Percentiles rank a stretch among this genome's conserved stretches.
Evolutionary conservation across 306 rosid species (phyloP).

Genomic region (Rosa persica): DNA sequence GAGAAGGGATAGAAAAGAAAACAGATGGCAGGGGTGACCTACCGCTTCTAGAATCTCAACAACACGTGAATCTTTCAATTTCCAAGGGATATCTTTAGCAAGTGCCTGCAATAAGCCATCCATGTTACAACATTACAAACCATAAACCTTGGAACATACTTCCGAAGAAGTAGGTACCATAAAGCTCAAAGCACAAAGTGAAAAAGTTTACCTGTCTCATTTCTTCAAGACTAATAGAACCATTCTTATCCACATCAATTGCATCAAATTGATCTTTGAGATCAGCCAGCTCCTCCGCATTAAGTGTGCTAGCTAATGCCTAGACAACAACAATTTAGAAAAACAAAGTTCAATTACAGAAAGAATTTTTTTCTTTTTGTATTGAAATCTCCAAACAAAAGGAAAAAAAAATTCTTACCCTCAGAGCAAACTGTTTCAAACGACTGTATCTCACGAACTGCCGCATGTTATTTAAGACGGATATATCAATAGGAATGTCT

Average conservation of each 20-base stretch:
- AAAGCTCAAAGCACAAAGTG: conserved; percentile 10
- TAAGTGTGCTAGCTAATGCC: conserved; percentile 97
- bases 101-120: conserved; percentile 73
- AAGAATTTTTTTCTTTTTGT: conserved; percentile 18
- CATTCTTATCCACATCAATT: conserved; percentile 95
- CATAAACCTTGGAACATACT: neutral
- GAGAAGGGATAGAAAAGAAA: neutral
- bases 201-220: conserved; percentile 78
- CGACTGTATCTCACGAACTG: conserved; percentile 91
- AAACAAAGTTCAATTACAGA: conserved; percentile 14
- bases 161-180: neutral
- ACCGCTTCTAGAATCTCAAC: conserved; percentile 93
- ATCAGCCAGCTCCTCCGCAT: conserved; percentile 81
- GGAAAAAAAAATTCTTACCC: conserved; percentile 46
- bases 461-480: conserved; percentile 89
- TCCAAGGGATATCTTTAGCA: conserved; percentile 98
- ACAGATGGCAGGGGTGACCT: conserved; percentile 25
- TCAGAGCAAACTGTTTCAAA: conserved; percentile 92
- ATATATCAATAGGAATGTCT: conserved; percentile 94
- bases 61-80: conserved; percentile 88
- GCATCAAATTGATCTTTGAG: conserved; percentile 96
- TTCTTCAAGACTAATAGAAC: conserved; percentile 94
- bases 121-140: conserved; percentile 20
- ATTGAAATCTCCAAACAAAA: conserved; percentile 14
- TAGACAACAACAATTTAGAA: conserved; percentile 36